Base-by-base conservation (phyloP, 163 green algal species). In the Scenedesmus sp. region DNA sequence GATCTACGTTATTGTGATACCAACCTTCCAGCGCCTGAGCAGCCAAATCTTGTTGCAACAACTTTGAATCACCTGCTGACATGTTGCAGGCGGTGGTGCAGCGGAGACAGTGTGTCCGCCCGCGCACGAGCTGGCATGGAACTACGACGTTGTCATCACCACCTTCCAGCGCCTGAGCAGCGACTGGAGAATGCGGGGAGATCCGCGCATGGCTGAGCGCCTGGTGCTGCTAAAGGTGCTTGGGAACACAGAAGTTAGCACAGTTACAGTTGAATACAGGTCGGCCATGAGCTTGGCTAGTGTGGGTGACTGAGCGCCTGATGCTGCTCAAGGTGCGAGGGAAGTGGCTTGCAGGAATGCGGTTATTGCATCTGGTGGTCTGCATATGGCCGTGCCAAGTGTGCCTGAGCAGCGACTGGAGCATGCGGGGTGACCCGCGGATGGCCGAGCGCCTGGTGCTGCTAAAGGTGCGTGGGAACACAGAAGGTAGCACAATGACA, bases 121-220 rank as follows among this genome's bases (percentile, higher is more conserved):
- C 10, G 90, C 90, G 13, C 92, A 95, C 12, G 90, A 95, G 66
- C 93, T 99, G 82, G 98, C 98, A 1, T 99, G 97, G 97, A 93
- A 97, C 62, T 96, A 97, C 86, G 98, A 99, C 92, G 59, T 97
- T 10, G 94, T 99, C 1, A 89, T 98, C 55, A 97, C 97, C 57
- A 98, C 96, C 0, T 97, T 98, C 86, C 91, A 91, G 12, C 82
- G 93, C 34, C 92, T 97, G 23, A 96, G 94, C 84, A 83, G 79
- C 20, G 94, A 95, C 82, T 95, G 91, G 91, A 82, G 70, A 0
- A 55, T 81, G 76, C 70, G 91, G 16, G 13, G 57, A 8, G 84
- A 92, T n/a, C 57, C 54, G 64, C 54, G 87, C 20, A 54, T 82
- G 56, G 70, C 64, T 62, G 79, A 88, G 60, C 59, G 86, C 9